Percentiles rank a stretch among this genome's conserved stretches.
These are phyloP conservation scores for Tuctoria greenei DNA, from an alignment of 176 grass and related monocot species.

Conservation along the genomic window DNA sequence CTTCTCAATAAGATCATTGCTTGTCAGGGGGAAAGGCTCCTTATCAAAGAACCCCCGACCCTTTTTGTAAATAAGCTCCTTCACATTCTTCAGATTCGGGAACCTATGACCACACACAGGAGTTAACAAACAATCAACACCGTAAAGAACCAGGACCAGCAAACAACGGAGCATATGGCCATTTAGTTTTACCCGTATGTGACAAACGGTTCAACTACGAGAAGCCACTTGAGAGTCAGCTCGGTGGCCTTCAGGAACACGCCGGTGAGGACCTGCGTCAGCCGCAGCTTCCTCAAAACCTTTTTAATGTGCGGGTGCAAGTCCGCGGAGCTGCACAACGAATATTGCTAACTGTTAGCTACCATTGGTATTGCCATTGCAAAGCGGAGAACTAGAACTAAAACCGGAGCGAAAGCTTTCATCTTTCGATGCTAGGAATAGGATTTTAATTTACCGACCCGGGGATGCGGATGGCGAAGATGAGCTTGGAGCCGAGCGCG, in stretches of 20 bases:
- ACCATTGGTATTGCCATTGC: background rate
- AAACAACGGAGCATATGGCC: background rate
- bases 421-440: background rate
- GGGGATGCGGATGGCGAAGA: constrained; percentile 85
- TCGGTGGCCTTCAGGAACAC: constrained; percentile 83
- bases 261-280: constrained; percentile 63
- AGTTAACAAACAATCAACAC: background rate
- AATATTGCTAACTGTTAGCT: background rate
- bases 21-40: constrained; percentile 79
- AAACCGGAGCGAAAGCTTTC: background rate
- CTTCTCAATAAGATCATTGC: constrained; percentile 90
- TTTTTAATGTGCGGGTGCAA: constrained; percentile 74
- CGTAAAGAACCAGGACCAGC: background rate
- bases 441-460: constrained; percentile 72
- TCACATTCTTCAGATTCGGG: constrained; percentile 83
- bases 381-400: background rate
- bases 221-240: constrained; percentile 63
- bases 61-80: constrained; percentile 91
- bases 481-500: constrained; percentile 51
- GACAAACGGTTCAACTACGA: constrained; percentile 68
- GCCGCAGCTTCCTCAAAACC: constrained; percentile 58
- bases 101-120: constrained; percentile 44
- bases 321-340: constrained; percentile 52
- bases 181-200: constrained; percentile 75
- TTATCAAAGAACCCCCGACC: constrained; percentile 62